A percentile compares a stretch with the other conserved stretches of the same genome.
These are phyloP conservation scores for Senna tora DNA, from an alignment of 306 rosid genomes.

Conservation along the genomic window DNA sequence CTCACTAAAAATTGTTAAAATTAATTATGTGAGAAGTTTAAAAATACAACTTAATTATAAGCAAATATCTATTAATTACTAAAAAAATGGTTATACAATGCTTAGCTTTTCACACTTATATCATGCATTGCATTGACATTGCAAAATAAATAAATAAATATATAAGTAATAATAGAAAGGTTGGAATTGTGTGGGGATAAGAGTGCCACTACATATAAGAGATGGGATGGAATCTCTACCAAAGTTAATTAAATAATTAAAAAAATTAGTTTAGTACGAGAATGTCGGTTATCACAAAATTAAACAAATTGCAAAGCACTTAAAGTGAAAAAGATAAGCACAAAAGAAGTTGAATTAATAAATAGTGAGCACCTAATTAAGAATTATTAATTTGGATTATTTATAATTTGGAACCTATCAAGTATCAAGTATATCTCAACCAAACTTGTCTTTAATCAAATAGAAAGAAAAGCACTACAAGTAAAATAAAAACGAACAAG, in stretches of 20 bases:
- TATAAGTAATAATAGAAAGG: not conserved
- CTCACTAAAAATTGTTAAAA: too few relatives aligned
- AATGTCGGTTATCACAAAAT: slow-evolving; percentile 37
- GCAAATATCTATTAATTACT: too few relatives aligned
- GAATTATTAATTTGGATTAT: not conserved
- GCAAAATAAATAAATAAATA: not conserved
- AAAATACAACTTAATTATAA: too few relatives aligned
- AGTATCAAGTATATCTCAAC: too few relatives aligned
- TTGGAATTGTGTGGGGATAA: slow-evolving; percentile 34
- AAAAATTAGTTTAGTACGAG: slow-evolving; percentile 3
- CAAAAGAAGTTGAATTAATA: not conserved
- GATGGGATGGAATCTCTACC: slow-evolving; percentile 30
- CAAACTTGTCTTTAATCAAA: too few relatives aligned
- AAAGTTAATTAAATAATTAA: not conserved
- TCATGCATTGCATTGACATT: not conserved
- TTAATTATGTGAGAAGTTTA: too few relatives aligned
- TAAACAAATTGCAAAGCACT: slow-evolving; percentile 34
- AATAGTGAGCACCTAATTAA: too few relatives aligned
- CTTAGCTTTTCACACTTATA: too few relatives aligned
- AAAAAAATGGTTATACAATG: too few relatives aligned
- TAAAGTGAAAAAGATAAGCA: not conserved
- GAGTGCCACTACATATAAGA: slow-evolving; percentile 16
- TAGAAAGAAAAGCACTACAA: too few relatives aligned
- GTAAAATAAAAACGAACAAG: too few relatives aligned
- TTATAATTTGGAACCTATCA: not conserved